Percentiles rank a stretch among this genome's conserved stretches.
Evolutionary conservation across 1,139 yeast species (phyloP).

Genomic region (Yamadazyma oceani): DNA sequence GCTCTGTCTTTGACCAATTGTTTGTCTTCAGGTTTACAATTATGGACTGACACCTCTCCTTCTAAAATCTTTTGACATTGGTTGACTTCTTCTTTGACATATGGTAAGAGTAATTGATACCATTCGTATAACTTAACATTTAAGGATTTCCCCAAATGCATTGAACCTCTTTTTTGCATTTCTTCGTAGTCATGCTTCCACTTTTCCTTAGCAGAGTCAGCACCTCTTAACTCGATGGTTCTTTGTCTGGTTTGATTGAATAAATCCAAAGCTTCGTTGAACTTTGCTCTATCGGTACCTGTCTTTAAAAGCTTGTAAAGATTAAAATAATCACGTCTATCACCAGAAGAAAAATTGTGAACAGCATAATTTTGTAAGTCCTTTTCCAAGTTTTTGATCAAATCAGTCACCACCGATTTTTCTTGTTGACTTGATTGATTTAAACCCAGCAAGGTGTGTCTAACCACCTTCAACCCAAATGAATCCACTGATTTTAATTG

Average conservation of each 20-base stretch:
- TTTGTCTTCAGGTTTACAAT: conserved; percentile 27
- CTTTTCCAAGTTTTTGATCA: conserved; percentile 37
- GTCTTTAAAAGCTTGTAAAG: conserved; percentile 52
- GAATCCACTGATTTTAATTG: conserved; percentile 71
- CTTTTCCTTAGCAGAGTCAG: conserved; percentile 81
- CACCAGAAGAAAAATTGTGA: conserved; percentile 33
- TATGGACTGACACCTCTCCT: conserved; percentile 18
- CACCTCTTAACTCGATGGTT: conserved; percentile 71
- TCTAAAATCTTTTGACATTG: conserved; percentile 42
- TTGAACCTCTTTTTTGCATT: conserved; percentile 61
- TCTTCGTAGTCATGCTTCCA: conserved; percentile 86
- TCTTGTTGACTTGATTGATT: conserved; percentile 27
- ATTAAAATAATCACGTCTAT: conserved; percentile 60
- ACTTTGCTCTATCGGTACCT: conserved; percentile 53
- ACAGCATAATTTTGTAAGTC: conserved; percentile 26
- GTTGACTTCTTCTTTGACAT: conserved; percentile 63
- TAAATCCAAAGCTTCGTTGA: conserved; percentile 64
- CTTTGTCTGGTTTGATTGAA: conserved; percentile 77
- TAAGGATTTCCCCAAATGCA: conserved; percentile 56
- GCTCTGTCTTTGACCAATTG: conserved; percentile 50
- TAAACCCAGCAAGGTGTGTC: conserved; percentile 76
- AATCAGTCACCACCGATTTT: conserved; percentile 27
- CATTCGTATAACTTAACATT: conserved; percentile 81
- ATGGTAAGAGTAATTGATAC: conserved; percentile 67
- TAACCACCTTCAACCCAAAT: conserved; percentile 74